These are phyloP conservation scores for Trichoderma sp. DNA, from an alignment of 2,329 filamentous ascomycete genomes.

Conservation along the genomic window DNA sequence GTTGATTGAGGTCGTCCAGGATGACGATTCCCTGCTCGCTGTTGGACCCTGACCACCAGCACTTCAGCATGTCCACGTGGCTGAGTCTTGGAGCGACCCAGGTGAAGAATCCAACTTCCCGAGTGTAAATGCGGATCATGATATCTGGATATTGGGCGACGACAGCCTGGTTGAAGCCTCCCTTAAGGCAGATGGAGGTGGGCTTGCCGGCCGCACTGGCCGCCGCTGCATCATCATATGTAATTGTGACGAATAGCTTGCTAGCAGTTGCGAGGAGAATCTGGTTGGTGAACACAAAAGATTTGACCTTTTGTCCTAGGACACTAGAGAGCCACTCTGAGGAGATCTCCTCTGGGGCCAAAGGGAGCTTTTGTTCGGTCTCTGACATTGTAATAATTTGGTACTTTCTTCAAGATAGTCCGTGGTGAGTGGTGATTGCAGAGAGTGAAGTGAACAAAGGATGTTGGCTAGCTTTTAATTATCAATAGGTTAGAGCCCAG, in stretches of 20 bases:
- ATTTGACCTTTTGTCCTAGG: neutral
- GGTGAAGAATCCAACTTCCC: neutral
- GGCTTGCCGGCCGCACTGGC: neutral
- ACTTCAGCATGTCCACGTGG: neutral
- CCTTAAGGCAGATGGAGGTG: neutral
- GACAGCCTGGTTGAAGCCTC: slow-evolving; percentile 2
- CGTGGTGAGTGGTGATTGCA: neutral
- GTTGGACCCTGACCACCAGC: neutral
- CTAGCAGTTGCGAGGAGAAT: slow-evolving; percentile 9
- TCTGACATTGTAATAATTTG: neutral
- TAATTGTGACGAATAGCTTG: neutral
- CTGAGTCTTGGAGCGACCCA: neutral
- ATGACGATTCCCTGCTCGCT: neutral
- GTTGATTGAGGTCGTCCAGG: neutral
- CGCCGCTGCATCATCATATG: neutral
- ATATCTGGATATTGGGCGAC: slow-evolving; percentile 4
- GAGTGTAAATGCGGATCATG: neutral
- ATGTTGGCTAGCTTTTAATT: neutral
- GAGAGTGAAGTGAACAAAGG: neutral
- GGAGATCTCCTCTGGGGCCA: neutral
- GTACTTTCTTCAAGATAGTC: neutral
- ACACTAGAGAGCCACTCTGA: neutral
- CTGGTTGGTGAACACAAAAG: neutral
- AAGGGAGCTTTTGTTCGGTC: neutral
- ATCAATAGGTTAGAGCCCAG: neutral